These are phyloP conservation scores for Brassica juncea DNA, from an alignment of 345 rosid genomes.

Conservation along the genomic window DNA sequence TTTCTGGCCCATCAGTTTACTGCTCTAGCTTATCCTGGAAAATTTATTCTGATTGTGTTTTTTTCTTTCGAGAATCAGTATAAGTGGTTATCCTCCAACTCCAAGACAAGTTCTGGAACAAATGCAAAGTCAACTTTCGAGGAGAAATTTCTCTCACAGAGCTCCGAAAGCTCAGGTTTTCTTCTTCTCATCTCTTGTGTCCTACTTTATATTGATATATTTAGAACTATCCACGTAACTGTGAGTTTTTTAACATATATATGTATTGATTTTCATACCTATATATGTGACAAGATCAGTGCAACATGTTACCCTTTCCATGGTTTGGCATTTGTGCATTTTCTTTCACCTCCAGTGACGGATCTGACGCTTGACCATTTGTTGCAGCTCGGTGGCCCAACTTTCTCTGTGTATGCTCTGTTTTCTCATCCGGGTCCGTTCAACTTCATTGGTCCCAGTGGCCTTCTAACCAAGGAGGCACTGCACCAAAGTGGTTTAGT, in stretches of 20 bases:
- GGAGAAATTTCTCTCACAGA: conserved; percentile 95
- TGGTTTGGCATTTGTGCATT: background rate
- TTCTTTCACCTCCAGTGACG: background rate
- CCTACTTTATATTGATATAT: conserved; percentile 1
- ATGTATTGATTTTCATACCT: background rate
- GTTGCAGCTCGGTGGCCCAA: conserved; percentile 98
- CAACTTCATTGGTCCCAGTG: conserved; percentile 98
- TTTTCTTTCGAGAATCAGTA: conserved; percentile 64
- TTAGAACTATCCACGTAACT: background rate
- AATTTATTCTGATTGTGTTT: conserved; percentile 28
- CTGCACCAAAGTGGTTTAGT: conserved; percentile 80
- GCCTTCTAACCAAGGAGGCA: conserved; percentile 78
- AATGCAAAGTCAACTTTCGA: conserved; percentile 79
- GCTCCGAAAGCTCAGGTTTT: conserved; percentile 93
- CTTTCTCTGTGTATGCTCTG: conserved; percentile 95
- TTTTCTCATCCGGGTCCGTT: conserved; percentile 95
- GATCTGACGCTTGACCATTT: conserved; percentile 25
- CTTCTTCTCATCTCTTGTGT: conserved; percentile 11
- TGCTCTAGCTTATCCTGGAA: background rate
- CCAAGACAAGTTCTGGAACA: conserved; percentile 65
- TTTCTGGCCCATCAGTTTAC: conserved; percentile 7
- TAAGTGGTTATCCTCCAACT: conserved; percentile 97
- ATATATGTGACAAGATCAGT: conserved; percentile 14
- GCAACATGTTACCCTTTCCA: conserved; percentile 7
- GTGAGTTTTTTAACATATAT: background rate